A percentile compares a stretch with the other conserved stretches of the same genome.
phyloP scores from a whole-genome alignment of 164 flowering plant species.

The Cinnamomum micranthum region DNA sequence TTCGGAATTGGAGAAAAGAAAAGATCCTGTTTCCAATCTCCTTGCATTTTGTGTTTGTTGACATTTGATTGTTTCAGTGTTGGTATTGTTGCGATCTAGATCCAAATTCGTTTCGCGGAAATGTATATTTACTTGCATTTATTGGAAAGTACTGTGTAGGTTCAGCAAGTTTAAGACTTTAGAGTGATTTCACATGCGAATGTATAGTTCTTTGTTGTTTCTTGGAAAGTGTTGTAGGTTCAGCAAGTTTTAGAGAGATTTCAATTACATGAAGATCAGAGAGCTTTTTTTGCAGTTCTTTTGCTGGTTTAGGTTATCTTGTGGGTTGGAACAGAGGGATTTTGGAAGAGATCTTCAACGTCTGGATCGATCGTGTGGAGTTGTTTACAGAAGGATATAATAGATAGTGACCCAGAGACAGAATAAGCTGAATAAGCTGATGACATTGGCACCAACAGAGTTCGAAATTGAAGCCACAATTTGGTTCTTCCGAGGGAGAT shows the following conservation, averaged over 20 bases:
- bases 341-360: not conserved
- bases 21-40: not conserved
- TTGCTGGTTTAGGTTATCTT: not conserved
- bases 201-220: too few relatives aligned
- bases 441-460: slow-evolving; percentile 4
- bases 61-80: not conserved
- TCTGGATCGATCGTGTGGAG: slow-evolving; percentile 6
- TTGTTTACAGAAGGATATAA: slow-evolving; percentile 41
- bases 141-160: too few relatives aligned
- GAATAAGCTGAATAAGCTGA: slow-evolving; percentile 27
- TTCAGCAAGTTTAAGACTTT: too few relatives aligned
- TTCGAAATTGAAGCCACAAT: slow-evolving; percentile 13
- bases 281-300: not conserved
- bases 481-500: slow-evolving; percentile 39
- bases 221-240: not conserved
- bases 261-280: slow-evolving; percentile 2
- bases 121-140: too few relatives aligned
- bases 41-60: not conserved
- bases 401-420: slow-evolving; percentile 28
- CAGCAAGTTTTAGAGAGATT: slow-evolving; percentile 1
- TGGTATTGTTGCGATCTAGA: too few relatives aligned
- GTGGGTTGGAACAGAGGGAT: slow-evolving; percentile 4
- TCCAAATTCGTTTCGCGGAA: too few relatives aligned
- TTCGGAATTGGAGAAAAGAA: not conserved
- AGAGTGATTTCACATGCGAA: too few relatives aligned